Evolutionary conservation across 768 basidiomycete species (phyloP).

Genomic region (Leccinum incarnatum): DNA sequence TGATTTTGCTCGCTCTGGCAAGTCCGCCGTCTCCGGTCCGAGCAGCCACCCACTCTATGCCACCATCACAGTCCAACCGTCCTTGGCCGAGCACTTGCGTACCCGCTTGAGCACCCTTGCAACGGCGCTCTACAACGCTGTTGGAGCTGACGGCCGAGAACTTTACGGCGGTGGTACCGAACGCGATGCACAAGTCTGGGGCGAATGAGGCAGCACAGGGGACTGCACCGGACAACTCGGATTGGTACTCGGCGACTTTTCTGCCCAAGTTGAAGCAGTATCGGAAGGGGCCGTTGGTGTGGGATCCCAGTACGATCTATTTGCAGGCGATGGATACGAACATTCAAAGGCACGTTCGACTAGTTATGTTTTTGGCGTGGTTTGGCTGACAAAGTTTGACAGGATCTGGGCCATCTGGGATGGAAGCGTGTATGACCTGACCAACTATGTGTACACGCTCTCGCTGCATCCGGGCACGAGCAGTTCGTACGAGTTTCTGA

Average conservation of each 20-base stretch:
- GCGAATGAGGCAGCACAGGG: conserved; percentile 41
- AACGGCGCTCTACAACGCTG: no score
- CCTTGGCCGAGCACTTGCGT: no score
- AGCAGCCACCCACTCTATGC: no score
- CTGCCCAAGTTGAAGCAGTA: conserved; percentile 71
- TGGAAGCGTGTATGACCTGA: conserved; percentile 73
- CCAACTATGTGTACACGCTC: conserved; percentile 82
- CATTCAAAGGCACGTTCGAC: conserved; percentile 38
- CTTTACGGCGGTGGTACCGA: conserved; percentile 53
- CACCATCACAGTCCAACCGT: no score
- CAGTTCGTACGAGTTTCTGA: conserved; percentile 56
- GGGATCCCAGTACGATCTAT: conserved; percentile 42
- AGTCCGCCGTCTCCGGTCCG: no score
- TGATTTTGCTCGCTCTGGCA: no score
- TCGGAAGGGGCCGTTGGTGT: conserved; percentile 83
- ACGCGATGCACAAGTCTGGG: conserved; percentile 79
- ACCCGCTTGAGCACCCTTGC: no score
- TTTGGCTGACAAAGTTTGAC: background rate
- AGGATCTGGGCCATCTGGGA: conserved; percentile 87
- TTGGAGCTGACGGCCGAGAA: conserved; percentile 60
- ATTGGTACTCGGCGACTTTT: conserved; percentile 82
- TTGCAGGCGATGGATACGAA: conserved; percentile 47
- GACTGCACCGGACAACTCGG: conserved; percentile 41
- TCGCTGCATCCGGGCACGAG: conserved; percentile 46
- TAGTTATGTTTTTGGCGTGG: background rate